These are phyloP conservation scores for Boletus sp. DNA, from an alignment of 1,284 basidiomycete species.

Conservation along the genomic window DNA sequence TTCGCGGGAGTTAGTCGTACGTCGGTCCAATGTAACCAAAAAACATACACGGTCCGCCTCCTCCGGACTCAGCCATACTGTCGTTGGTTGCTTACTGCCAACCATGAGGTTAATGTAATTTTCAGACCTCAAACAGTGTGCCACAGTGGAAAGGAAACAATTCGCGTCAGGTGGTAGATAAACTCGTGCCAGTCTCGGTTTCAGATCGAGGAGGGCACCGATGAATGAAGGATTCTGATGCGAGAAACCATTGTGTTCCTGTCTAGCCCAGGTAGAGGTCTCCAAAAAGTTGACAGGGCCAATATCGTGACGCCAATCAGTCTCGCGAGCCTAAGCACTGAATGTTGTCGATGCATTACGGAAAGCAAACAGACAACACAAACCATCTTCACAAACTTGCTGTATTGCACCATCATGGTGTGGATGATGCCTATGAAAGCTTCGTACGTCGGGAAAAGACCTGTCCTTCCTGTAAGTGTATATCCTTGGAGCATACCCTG, in stretches of 20 bases:
- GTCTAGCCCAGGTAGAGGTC: slow-evolving; percentile 82
- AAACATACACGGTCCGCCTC: slow-evolving; percentile 54
- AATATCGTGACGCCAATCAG: slow-evolving; percentile 67
- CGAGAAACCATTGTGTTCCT: slow-evolving; percentile 78
- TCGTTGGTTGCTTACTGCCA: slow-evolving; percentile 77
- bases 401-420: slow-evolving; percentile 82
- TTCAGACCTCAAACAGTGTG: slow-evolving; percentile 79
- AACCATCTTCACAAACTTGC: slow-evolving; percentile 81
- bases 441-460: slow-evolving; percentile 86
- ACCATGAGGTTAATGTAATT: slow-evolving; percentile 86
- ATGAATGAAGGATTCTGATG: slow-evolving; percentile 87
- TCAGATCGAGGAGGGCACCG: slow-evolving; percentile 75
- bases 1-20: slow-evolving; percentile 24
- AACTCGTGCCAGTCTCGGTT: slow-evolving; percentile 70
- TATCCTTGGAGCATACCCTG: slow-evolving; percentile 88
- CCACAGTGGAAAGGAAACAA: slow-evolving; percentile 74
- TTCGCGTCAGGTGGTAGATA: slow-evolving; percentile 91
- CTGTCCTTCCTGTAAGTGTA: slow-evolving; percentile 77
- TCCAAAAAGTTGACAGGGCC: slow-evolving; percentile 84
- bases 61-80: slow-evolving; percentile 64
- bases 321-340: slow-evolving; percentile 52
- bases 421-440: slow-evolving; percentile 77
- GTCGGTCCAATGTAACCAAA: neutral
- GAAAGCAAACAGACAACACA: slow-evolving; percentile 9
- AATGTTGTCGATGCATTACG: neutral